Conservation (phyloP, 2,329 filamentous ascomycete genomes). For the Pseudopithomyces maydicus region DNA sequence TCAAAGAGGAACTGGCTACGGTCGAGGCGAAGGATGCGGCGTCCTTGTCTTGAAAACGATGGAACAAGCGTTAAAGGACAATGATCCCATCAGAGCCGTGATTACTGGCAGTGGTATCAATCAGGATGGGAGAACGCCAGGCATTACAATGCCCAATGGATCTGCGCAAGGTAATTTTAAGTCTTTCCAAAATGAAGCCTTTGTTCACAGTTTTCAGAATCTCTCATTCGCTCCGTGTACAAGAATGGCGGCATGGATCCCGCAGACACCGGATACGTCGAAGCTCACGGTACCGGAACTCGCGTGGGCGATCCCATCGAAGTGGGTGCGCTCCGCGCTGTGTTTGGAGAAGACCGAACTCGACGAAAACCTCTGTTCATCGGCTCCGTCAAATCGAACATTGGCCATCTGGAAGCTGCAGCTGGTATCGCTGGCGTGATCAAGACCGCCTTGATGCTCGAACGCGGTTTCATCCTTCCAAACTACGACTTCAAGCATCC, state of each 20-base stretch:
- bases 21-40: conserved; percentile 66
- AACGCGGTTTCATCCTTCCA: conserved; percentile 43
- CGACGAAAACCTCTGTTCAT: conserved; percentile 28
- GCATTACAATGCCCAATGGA: conserved; percentile 63
- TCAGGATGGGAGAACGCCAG: conserved; percentile 61
- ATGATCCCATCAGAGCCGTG: conserved; percentile 56
- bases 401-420: conserved; percentile 40
- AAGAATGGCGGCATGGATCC: conserved; percentile 27
- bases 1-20: conserved; percentile 64
- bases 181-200: background rate
- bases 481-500: conserved; percentile 45
- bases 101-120: conserved; percentile 50
- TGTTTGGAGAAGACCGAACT: conserved; percentile 25
- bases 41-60: conserved; percentile 65
- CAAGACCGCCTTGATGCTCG: conserved; percentile 49
- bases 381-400: conserved; percentile 38
- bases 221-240: conserved; percentile 29
- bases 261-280: conserved; percentile 31
- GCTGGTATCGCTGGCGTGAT: conserved; percentile 40
- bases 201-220: conserved; percentile 13
- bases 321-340: conserved; percentile 25
- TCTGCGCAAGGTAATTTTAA: conserved; percentile 48
- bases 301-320: conserved; percentile 50
- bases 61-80: conserved; percentile 61
- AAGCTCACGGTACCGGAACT: conserved; percentile 59